Conservation (phyloP, 108 stramenopile genomes). For the Conticribra weissflogii region DNA sequence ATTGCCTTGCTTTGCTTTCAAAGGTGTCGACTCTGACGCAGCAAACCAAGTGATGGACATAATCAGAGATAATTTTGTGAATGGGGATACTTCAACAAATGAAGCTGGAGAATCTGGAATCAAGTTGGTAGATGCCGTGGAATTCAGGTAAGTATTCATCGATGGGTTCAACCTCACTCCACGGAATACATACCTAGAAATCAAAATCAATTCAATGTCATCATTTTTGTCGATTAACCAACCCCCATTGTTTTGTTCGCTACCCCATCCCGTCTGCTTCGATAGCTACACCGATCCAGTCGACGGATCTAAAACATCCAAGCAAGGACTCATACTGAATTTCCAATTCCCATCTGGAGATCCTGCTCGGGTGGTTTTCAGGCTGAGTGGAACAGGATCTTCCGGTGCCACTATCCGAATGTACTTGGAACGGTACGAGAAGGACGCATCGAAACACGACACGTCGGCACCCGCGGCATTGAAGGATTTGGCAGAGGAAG, state of each 20-base stretch:
- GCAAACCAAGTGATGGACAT: constrained; percentile 92
- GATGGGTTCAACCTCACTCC: too few species aligned
- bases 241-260: background rate
- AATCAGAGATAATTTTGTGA: constrained; percentile 69
- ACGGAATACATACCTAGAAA: too few species aligned
- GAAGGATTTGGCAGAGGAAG: constrained; percentile 76
- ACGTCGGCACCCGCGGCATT: constrained; percentile 75
- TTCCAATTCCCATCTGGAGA: constrained; percentile 86
- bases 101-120: constrained; percentile 59
- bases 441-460: constrained; percentile 65
- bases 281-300: constrained; percentile 95
- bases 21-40: constrained; percentile 82
- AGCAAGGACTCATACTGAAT: constrained; percentile 93
- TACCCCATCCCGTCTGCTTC: background rate
- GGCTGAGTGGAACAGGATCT: constrained; percentile 95
- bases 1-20: too few species aligned
- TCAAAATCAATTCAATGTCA: background rate
- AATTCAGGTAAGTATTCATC: constrained; percentile 76
- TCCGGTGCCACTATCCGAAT: constrained; percentile 98
- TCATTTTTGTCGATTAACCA: background rate
- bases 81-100: constrained; percentile 50
- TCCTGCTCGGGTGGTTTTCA: constrained; percentile 92
- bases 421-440: constrained; percentile 96
- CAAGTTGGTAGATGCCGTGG: constrained; percentile 66
- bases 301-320: constrained; percentile 83